Evolutionary conservation across 2,329 filamentous ascomycete species (phyloP).

Genomic region (Emmonsiellopsis sp.): DNA sequence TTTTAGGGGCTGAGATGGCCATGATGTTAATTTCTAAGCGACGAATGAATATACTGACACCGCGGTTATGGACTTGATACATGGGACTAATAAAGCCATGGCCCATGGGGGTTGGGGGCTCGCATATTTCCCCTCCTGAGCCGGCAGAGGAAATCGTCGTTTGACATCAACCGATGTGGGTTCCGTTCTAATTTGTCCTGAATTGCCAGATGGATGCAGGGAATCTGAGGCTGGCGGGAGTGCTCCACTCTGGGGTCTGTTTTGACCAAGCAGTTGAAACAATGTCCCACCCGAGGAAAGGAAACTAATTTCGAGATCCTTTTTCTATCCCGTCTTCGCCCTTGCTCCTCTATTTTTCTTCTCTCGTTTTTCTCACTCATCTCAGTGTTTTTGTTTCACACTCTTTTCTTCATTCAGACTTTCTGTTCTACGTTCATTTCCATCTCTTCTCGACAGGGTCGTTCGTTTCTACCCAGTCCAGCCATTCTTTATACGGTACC

Average conservation of each 20-base stretch:
- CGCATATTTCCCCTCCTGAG: too few species aligned
- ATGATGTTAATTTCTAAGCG: background rate
- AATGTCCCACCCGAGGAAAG: background rate
- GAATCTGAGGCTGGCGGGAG: background rate
- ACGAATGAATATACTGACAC: background rate
- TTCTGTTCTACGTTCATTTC: constrained; percentile 4
- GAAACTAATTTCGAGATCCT: background rate
- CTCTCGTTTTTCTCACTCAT: constrained; percentile 11
- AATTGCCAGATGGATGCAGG: background rate
- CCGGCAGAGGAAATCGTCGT: background rate
- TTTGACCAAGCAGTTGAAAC: background rate
- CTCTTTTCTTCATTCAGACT: constrained; percentile 11
- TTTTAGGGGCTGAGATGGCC: background rate
- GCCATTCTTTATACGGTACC: constrained; percentile 9
- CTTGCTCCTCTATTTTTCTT: constrained; percentile 3
- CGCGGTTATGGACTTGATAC: background rate
- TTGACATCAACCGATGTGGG: background rate
- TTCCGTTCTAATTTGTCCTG: background rate
- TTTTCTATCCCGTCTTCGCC: constrained; percentile 3
- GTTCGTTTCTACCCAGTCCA: constrained; percentile 9
- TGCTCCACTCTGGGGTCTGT: background rate
- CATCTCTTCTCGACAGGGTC: constrained; percentile 3
- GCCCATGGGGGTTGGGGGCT: too few species aligned
- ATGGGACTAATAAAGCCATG: too few species aligned
- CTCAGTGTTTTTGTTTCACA: constrained; percentile 7